Base-by-base conservation (phyloP, 257 asterid species). In the Eustoma russellianum region DNA sequence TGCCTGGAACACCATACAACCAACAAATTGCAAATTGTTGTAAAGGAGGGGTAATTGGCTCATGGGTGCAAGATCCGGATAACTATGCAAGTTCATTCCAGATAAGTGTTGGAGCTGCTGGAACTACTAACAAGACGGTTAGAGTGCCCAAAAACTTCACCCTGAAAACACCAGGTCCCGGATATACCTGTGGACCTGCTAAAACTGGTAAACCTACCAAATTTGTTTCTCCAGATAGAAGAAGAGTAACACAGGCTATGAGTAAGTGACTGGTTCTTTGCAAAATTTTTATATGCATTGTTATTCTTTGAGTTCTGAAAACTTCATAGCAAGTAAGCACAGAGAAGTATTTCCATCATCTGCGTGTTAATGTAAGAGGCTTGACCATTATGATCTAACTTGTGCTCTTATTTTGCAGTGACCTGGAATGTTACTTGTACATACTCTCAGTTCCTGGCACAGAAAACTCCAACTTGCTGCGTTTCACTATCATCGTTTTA, bases 361-460 rank as follows among this genome's bases (percentile, higher is more conserved):
- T 19, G 34, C 18, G 33, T 49, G 5, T 50, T 13, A n/a, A n/a
- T 52, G 30, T 34, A 24, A 54, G 15, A 49, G 56, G 41, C 54
- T 44, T 24, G 28, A 13, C 7, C 5, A 55, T 38, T 38, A 3
- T 43, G 51, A 56, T 50, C 16, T 35, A 41, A 18, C 56, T 56
- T 13, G 57, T 17, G 35, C 43, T 51, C 17, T 66, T 38, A 0
- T 38, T 38, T 7, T 38, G 43, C 43, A 38, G 43, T 38, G 43
- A 38, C 43, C 13, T 72, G 77, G 77, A 72, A 72, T 13, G 65
- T 72, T 19, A 72, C 79, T 13, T 65, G 96, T 75, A 87, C 94
- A 33, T 87, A 83, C 70, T 87, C 96, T n/a, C 96, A 84, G 76
- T 81, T 83, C 66, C 75, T 87, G 14, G 94, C 94, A 52, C 90